A percentile compares a stretch with the other conserved stretches of the same genome.
Conservation (phyloP, 305 asterid genomes). For the Lippia alba region DNA sequence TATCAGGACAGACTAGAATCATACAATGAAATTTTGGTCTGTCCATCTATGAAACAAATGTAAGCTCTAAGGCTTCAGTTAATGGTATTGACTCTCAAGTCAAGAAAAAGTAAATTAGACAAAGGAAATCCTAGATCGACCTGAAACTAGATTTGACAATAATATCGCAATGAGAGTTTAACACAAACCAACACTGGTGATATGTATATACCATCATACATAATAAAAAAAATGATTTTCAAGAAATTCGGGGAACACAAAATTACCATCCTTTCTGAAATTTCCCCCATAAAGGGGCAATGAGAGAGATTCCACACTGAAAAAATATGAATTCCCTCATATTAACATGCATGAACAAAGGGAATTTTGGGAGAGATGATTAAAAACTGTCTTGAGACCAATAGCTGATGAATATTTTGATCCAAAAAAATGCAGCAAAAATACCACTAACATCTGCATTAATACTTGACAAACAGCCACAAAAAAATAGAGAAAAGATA, state of each 20-base stretch:
- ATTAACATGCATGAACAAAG: conserved; percentile 9
- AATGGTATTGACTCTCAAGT: neutral
- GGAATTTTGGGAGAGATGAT: neutral
- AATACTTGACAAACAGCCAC: conserved; percentile 11
- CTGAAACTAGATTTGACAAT: conserved; percentile 12
- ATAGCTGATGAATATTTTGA: neutral
- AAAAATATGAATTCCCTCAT: neutral
- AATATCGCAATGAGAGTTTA: conserved; percentile 3
- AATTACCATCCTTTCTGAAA: conserved; percentile 1
- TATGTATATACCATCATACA: neutral
- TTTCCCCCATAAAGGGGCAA: neutral
- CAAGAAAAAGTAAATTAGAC: neutral
- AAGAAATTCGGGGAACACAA: conserved; percentile 11
- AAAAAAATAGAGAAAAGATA: neutral
- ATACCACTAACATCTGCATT: neutral
- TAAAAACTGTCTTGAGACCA: conserved; percentile 7
- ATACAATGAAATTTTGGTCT: neutral
- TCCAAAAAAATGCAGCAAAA: neutral
- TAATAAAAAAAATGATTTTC: conserved; percentile 1
- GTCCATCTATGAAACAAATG: conserved; percentile 15
- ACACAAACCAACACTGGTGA: conserved; percentile 10
- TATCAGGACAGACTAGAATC: conserved; percentile 21
- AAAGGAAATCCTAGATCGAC: neutral
- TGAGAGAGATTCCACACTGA: neutral
- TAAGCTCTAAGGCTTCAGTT: neutral